Evolutionary conservation across 352 stramenopile species (phyloP).

Genomic region (Phytophthora sansomeana): DNA sequence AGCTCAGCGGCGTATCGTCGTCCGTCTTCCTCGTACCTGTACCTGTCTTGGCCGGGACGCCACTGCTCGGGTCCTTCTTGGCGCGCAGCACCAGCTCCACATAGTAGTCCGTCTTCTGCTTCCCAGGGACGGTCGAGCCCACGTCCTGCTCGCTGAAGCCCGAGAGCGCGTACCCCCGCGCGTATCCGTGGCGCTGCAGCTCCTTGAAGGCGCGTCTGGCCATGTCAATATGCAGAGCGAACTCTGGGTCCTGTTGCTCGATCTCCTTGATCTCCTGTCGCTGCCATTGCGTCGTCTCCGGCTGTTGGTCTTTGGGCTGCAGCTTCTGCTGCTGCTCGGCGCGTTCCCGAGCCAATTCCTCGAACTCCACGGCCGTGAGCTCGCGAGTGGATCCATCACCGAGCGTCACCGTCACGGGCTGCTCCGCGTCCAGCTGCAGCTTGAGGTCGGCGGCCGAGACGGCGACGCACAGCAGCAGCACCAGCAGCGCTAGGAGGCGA

Average conservation of each 20-base stretch:
- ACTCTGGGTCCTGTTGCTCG: slow-evolving; percentile 47
- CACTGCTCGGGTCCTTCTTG: slow-evolving; percentile 27
- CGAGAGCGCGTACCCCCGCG: slow-evolving; percentile 54
- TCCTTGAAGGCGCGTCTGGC: slow-evolving; percentile 55
- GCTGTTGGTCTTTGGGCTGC: slow-evolving; percentile 30
- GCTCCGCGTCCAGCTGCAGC: slow-evolving; percentile 31
- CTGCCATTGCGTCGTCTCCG: slow-evolving; percentile 33
- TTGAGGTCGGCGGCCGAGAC: slow-evolving; percentile 18
- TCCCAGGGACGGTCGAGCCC: slow-evolving; percentile 12
- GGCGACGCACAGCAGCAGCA: slow-evolving; percentile 9
- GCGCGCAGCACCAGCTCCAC: slow-evolving; percentile 41
- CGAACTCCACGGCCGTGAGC: slow-evolving; percentile 56
- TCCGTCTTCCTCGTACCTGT: slow-evolving; percentile 35
- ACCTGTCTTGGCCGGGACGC: slow-evolving; percentile 34
- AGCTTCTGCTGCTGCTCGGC: slow-evolving; percentile 43
- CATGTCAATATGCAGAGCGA: slow-evolving; percentile 59
- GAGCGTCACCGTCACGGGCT: slow-evolving; percentile 47
- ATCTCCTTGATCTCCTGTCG: slow-evolving; percentile 48
- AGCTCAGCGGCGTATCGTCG: slow-evolving; percentile 40
- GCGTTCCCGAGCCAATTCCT: slow-evolving; percentile 41
- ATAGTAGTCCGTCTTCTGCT: slow-evolving; percentile 29
- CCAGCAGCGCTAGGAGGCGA: slow-evolving; percentile 17
- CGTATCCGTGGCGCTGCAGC: slow-evolving; percentile 69
- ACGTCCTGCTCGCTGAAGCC: slow-evolving; percentile 64
- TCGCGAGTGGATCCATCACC: slow-evolving; percentile 55